Conservation (phyloP, 225 moss, liverwort and hornwort species). For the Marchantia paleacea region DNA sequence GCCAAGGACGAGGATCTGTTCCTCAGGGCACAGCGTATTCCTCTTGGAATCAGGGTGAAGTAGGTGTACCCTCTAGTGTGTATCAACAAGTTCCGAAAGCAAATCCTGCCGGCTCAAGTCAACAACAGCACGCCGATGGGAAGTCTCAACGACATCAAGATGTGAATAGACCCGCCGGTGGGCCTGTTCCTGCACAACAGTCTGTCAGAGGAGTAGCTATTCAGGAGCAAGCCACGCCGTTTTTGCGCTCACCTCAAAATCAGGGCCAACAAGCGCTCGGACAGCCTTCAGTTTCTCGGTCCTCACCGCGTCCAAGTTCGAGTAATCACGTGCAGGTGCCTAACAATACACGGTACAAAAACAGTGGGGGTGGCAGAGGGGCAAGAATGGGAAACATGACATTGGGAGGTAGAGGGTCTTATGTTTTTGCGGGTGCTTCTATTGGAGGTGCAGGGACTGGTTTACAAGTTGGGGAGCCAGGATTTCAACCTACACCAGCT, state of each 20-base stretch:
- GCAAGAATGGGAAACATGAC: slow-evolving; percentile 54
- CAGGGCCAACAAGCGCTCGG: slow-evolving; percentile 52
- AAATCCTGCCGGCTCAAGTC: slow-evolving; percentile 38
- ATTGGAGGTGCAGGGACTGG: slow-evolving; percentile 50
- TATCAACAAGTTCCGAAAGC: slow-evolving; percentile 40
- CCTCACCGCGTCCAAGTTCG: slow-evolving; percentile 41
- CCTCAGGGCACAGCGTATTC: slow-evolving; percentile 25
- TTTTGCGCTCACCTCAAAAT: slow-evolving; percentile 38
- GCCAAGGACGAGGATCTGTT: slow-evolving; percentile 40
- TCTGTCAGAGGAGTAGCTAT: slow-evolving; percentile 37
- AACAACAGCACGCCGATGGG: slow-evolving; percentile 49
- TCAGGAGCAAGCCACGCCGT: slow-evolving; percentile 50
- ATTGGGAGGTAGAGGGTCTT: slow-evolving; percentile 68
- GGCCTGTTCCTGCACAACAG: slow-evolving; percentile 42
- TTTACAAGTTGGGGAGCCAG: slow-evolving; percentile 74
- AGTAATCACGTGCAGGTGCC: slow-evolving; percentile 39
- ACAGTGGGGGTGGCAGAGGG: slow-evolving; percentile 58
- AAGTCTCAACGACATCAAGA: slow-evolving; percentile 22
- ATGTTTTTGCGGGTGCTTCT: slow-evolving; percentile 61
- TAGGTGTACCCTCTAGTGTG: slow-evolving; percentile 33
- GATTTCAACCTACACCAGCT: slow-evolving; percentile 66
- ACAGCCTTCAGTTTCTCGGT: slow-evolving; percentile 39
- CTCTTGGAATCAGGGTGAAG: slow-evolving; percentile 45
- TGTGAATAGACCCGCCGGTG: slow-evolving; percentile 20
- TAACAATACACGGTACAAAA: slow-evolving; percentile 47